Conservation (phyloP, 2,329 filamentous ascomycete species). For the Hysterium pulicare region DNA sequence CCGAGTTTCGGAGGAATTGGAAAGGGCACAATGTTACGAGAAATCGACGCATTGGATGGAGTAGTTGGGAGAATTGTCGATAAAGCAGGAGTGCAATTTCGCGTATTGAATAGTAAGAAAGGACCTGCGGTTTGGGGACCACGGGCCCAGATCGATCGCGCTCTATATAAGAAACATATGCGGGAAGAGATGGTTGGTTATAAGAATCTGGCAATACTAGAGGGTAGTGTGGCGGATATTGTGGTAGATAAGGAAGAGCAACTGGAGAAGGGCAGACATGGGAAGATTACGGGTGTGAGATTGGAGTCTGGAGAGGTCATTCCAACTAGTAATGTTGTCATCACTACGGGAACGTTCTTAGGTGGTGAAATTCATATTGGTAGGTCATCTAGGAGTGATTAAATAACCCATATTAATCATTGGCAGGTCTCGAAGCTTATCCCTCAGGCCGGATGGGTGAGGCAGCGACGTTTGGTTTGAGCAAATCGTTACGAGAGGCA, state of each 20-base stretch:
- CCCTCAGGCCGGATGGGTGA: conserved; percentile 92
- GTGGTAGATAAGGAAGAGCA: conserved; percentile 61
- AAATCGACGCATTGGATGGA: conserved; percentile 92
- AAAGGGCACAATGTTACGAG: conserved; percentile 92
- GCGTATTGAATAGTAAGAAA: conserved; percentile 81
- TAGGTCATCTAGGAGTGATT: conserved; percentile 7
- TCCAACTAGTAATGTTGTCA: conserved; percentile 76
- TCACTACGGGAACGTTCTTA: conserved; percentile 94
- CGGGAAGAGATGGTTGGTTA: conserved; percentile 76
- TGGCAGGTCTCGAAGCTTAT: conserved; percentile 63
- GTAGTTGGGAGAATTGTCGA: conserved; percentile 85
- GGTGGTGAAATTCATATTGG: conserved; percentile 95
- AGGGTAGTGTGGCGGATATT: conserved; percentile 90
- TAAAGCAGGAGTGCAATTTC: conserved; percentile 92
- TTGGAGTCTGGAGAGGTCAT: conserved; percentile 86
- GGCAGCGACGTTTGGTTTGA: conserved; percentile 85
- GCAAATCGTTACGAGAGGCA: conserved; percentile 82
- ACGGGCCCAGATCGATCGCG: conserved; percentile 89
- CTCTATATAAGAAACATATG: conserved; percentile 88
- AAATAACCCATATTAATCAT: conserved; percentile 9
- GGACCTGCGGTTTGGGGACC: conserved; percentile 97
- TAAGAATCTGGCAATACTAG: conserved; percentile 72
- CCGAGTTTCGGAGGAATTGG: conserved; percentile 98
- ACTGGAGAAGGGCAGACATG: conserved; percentile 51
- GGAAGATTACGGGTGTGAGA: conserved; percentile 77